Evolutionary conservation across 192 early-diverging fungal species (phyloP).

Genomic region (Backusella liffmaniae): DNA sequence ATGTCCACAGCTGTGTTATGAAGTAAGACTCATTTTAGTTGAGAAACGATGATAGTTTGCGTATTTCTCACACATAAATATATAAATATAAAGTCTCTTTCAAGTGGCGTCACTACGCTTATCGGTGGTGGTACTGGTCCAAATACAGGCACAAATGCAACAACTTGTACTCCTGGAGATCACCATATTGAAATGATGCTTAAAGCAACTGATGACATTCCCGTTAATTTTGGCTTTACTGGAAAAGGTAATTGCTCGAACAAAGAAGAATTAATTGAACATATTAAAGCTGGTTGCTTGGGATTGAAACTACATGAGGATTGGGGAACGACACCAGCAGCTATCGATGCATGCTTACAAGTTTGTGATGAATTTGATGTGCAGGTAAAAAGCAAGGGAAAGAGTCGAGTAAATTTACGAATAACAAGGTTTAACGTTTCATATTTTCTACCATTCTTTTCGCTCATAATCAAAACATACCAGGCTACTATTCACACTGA

Average conservation of each 20-base stretch:
- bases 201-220: conserved; percentile 82
- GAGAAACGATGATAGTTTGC: not conserved
- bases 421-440: too few species aligned
- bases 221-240: conserved; percentile 91
- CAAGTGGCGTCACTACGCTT: conserved; percentile 79
- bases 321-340: conserved; percentile 94
- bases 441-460: too few species aligned
- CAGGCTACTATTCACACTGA: conserved; percentile 94
- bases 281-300: conserved; percentile 81
- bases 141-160: conserved; percentile 94
- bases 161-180: conserved; percentile 90
- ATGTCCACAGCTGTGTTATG: conserved; percentile 84
- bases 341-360: conserved; percentile 85
- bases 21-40: conserved; percentile 43
- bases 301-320: conserved; percentile 96
- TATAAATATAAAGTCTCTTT: conserved; percentile 53
- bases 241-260: conserved; percentile 90
- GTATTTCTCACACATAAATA: not conserved
- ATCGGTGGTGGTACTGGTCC: conserved; percentile 94
- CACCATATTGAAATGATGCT: conserved; percentile 89
- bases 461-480: not conserved
- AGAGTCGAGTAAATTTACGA: not conserved
- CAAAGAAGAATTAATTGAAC: conserved; percentile 70
- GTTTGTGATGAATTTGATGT: conserved; percentile 89
- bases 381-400: conserved; percentile 42